Evolutionary conservation across 1,139 yeast genomes (phyloP), one percentile per base, ranked within the genome.

Genomic region (Pichia sp.): DNA sequence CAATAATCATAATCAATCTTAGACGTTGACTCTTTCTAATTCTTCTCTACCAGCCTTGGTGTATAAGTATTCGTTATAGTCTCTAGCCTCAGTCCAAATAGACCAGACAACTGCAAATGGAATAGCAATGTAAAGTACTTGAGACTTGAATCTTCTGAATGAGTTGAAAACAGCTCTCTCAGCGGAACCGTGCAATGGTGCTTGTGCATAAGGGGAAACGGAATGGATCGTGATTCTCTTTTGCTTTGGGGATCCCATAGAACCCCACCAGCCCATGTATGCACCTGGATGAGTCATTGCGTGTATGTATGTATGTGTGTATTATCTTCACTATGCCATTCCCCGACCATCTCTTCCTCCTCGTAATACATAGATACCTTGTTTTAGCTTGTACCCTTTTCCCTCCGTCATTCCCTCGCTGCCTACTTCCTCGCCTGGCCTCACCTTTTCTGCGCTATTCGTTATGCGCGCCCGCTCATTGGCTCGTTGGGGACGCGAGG

Each of bases 211-310:
- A 46, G 96, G 94, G 46, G 98, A 83, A 45, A 91, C 88, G 41
- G 95, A 70, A 72, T 91, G 93, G 39, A 78, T 72, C 44, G 87
- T 78, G 52, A 84, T 69, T 63, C 84, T 80, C 66, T 85, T 87
- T 71, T 88, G 97, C 59, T 74, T 74, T 59, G 94, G 93, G 63
- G 85, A 72, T 47, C 66, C 68, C 54, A 77, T 63, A 67, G 69
- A 62, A 59, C 96, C 96, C 97, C 97, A 87, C 96, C 96, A 87
- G 56, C 97, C 97, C 88, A 84, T 78, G 60, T 83, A 87, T 57
- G 88, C 80, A 55, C 77, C 76, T 61, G 77, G 77, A 65, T 81
- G 80, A 60, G 46, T 39, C 49, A 45, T 45, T 17, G 30, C 37
- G 25, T 20, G 18, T 29, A 15, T n/a, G n/a, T n/a, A n/a, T n/a